Evolutionary conservation across 2,329 filamentous ascomycete genomes (phyloP), one percentile per base, ranked within the genome.

Genomic region (Aspergillus flavus): DNA sequence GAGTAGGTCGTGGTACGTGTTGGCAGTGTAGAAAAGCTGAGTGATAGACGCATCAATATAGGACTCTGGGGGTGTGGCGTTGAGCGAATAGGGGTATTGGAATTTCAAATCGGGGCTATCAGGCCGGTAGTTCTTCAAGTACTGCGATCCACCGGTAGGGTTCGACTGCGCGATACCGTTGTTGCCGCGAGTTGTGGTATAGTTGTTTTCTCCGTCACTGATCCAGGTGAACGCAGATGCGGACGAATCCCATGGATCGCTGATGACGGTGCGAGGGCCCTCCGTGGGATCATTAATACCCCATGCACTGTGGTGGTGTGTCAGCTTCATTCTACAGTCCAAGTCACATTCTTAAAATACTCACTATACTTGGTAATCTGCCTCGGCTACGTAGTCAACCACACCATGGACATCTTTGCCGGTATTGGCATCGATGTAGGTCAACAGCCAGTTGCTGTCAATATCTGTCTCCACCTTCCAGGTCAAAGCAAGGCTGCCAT

Each of bases 11-110:
- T 68, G 66, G 36, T 68, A 68, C n/a, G 50, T 58, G 45, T 68
- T 68, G n/a, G 59, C 64, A 3, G 66, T 68, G 48, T 68, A 68
- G 61, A 68, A 68, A 6, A 68, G 58, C 50, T 68, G 66, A 3
- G 59, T 60, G 46, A 68, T 64, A 4, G 66, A 66, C 2, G 66
- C 66, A 45, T 68, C 61, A 19, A 63, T 60, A 50, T 68, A 68
- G 9, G 62, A 64, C 3, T 45, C 34, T 1, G 66, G 64, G 6
- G 39, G 43, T 21, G 66, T 39, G 19, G 21, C n/a, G 50, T 54
- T 62, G 2, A 45, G 4, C n/a, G 55, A 32, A 32, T 65, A 68
- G 5, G 64, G 64, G 21, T 61, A 68, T 4, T 55, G 39, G 52
- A 68, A 68, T 2, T 58, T 30, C 16, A 68, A 14, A 4, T 36